Percentiles rank a stretch among this genome's conserved stretches.
Evolutionary conservation across 129 eudicot genomes (phyloP).

Genomic region (Deinandra increscens): DNA sequence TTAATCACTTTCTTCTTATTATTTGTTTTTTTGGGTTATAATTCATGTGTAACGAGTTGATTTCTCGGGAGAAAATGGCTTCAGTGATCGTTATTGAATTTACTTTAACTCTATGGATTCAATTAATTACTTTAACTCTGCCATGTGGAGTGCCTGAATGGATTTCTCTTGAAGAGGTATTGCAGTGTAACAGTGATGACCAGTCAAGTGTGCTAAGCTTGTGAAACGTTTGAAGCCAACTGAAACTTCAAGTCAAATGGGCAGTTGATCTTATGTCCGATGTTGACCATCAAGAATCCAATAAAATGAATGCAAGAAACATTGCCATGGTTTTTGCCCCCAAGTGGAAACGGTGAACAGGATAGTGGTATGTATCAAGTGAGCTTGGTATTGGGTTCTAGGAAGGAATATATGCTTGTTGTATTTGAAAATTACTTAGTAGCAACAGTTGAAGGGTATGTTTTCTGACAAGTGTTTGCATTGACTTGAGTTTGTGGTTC

Average conservation of each 20-base stretch:
- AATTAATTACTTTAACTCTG: no score
- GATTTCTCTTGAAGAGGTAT: slow-evolving; percentile 76
- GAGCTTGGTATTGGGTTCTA: background rate
- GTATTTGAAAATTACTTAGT: slow-evolving; percentile 24
- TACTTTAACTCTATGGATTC: no score
- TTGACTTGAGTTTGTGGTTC: slow-evolving; percentile 43
- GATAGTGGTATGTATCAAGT: slow-evolving; percentile 35
- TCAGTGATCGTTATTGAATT: no score
- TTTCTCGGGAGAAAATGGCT: no score
- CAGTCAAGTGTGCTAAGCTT: slow-evolving; percentile 55
- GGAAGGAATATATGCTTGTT: background rate
- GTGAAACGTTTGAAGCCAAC: slow-evolving; percentile 68
- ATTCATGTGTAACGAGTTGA: no score
- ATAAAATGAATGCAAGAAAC: no score
- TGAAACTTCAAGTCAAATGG: slow-evolving; percentile 72
- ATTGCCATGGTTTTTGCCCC: slow-evolving; percentile 91
- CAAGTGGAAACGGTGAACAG: slow-evolving; percentile 39
- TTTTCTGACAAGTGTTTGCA: slow-evolving; percentile 28
- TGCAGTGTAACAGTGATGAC: slow-evolving; percentile 66
- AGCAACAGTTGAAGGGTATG: slow-evolving; percentile 3
- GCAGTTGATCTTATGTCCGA: slow-evolving; percentile 87
- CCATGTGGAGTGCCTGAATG: slow-evolving; percentile 82
- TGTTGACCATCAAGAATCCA: slow-evolving; percentile 67
- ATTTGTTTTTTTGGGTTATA: no score
- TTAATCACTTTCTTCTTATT: no score